phyloP scores from a whole-genome alignment of 208 protist species.

The Crithidia bombi region DNA sequence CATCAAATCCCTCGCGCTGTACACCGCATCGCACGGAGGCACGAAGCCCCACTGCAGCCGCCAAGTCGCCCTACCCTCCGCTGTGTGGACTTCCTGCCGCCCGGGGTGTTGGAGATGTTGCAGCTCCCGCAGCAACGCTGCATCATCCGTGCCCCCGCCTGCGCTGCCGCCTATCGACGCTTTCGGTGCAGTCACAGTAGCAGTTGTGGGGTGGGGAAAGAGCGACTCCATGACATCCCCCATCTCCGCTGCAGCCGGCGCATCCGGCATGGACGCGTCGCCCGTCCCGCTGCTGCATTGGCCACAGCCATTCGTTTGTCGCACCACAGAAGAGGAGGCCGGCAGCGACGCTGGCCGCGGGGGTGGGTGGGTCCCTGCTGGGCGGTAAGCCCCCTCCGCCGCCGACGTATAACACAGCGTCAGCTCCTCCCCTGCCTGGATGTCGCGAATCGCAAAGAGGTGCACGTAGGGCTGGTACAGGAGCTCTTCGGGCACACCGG shows the following conservation, averaged over 20 bases:
- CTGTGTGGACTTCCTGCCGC: constrained; percentile 43
- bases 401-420: constrained; percentile 80
- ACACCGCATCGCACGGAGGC: constrained; percentile 62
- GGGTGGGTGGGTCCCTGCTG: constrained; percentile 7
- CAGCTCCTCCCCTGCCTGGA: constrained; percentile 68
- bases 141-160: not conserved
- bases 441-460: constrained; percentile 73
- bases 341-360: constrained; percentile 12
- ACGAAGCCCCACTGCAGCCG: constrained; percentile 85
- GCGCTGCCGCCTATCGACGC: not conserved
- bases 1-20: constrained; percentile 63
- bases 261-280: not conserved
- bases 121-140: constrained; percentile 3
- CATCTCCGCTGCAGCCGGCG: not conserved
- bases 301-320: not conserved
- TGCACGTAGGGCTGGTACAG: constrained; percentile 83
- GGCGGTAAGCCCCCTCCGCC: constrained; percentile 32
- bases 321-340: not conserved
- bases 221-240: constrained; percentile 2
- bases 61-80: constrained; percentile 70
- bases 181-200: not conserved
- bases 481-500: constrained; percentile 69
- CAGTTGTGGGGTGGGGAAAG: not conserved
- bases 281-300: not conserved
- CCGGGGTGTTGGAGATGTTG: constrained; percentile 30